These are phyloP conservation scores for Buxus sempervirens DNA, from an alignment of 164 flowering plant genomes.

Conservation along the genomic window DNA sequence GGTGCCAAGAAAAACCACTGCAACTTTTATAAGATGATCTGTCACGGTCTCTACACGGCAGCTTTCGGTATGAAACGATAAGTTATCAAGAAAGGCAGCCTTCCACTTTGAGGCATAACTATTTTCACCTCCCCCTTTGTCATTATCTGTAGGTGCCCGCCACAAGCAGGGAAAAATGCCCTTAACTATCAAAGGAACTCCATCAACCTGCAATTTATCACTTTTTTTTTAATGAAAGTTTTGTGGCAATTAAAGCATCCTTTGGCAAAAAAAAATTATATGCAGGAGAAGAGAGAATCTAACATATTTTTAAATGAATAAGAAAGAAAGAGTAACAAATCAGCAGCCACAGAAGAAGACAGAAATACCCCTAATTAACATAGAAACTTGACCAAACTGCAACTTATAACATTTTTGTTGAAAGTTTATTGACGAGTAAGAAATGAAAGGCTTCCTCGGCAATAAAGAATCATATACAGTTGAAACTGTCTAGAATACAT, in stretches of 20 bases:
- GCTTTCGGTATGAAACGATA: slow-evolving; percentile 49
- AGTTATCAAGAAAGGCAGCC: slow-evolving; percentile 53
- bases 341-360: too few relatives aligned
- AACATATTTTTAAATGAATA: too few relatives aligned
- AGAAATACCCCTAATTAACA: too few relatives aligned
- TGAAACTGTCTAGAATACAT: too few relatives aligned
- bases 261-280: too few relatives aligned
- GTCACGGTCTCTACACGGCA: slow-evolving; percentile 47
- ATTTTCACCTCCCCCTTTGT: slow-evolving; percentile 70
- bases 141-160: slow-evolving; percentile 98
- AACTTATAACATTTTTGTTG: too few relatives aligned
- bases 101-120: slow-evolving; percentile 82
- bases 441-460: too few relatives aligned
- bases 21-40: slow-evolving; percentile 42
- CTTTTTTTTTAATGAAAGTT: neutral
- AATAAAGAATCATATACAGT: too few relatives aligned
- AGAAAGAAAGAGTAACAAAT: too few relatives aligned
- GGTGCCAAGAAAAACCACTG: slow-evolving; percentile 40
- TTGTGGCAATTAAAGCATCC: neutral
- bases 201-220: slow-evolving; percentile 53
- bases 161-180: slow-evolving; percentile 91
- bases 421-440: too few relatives aligned
- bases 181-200: slow-evolving; percentile 52
- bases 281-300: too few relatives aligned
- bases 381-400: too few relatives aligned